A percentile compares a stretch with the other conserved stretches of the same genome.
phyloP scores from a whole-genome alignment of 495 filamentous ascomycete species.

The Penicillium dipodomyicola region DNA sequence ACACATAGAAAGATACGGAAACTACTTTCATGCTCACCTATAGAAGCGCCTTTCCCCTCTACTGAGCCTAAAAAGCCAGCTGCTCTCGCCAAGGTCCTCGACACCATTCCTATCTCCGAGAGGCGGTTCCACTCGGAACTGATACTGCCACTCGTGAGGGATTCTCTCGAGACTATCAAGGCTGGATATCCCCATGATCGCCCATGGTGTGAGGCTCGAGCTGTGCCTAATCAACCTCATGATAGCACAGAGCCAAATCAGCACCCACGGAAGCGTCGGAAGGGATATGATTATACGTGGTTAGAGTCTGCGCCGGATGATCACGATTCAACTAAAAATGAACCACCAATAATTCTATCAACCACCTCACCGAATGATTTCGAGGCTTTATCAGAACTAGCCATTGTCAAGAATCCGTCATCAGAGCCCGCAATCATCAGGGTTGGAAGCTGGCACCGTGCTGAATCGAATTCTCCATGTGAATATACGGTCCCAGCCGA shows the following conservation, averaged over 20 bases:
- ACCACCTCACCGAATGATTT: conserved; percentile 33
- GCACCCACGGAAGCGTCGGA: conserved; percentile 15
- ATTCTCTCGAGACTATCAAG: conserved; percentile 32
- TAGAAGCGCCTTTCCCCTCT: conserved; percentile 35
- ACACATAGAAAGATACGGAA: conserved; percentile 9
- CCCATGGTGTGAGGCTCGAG: conserved; percentile 45
- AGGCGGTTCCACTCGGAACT: conserved; percentile 29
- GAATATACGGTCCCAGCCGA: conserved; percentile 47
- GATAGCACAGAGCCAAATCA: conserved; percentile 12
- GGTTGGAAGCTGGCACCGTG: conserved; percentile 12
- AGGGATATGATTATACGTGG: conserved; percentile 1
- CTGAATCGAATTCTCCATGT: background rate
- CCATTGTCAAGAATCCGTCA: conserved; percentile 40
- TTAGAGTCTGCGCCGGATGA: background rate
- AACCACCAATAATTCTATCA: conserved; percentile 37
- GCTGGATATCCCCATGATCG: conserved; percentile 1
- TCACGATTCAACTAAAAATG: background rate
- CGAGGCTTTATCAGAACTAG: conserved; percentile 29
- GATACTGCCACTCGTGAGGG: conserved; percentile 31
- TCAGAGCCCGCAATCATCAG: conserved; percentile 23
- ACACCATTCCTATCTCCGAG: conserved; percentile 29
- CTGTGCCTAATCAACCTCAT: conserved; percentile 8
- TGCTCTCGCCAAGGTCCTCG: conserved; percentile 39
- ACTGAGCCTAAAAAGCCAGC: conserved; percentile 43
- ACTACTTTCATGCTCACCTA: conserved; percentile 34